phyloP scores from a whole-genome alignment of 352 stramenopile species.

The Phytophthora chlamydospora region DNA sequence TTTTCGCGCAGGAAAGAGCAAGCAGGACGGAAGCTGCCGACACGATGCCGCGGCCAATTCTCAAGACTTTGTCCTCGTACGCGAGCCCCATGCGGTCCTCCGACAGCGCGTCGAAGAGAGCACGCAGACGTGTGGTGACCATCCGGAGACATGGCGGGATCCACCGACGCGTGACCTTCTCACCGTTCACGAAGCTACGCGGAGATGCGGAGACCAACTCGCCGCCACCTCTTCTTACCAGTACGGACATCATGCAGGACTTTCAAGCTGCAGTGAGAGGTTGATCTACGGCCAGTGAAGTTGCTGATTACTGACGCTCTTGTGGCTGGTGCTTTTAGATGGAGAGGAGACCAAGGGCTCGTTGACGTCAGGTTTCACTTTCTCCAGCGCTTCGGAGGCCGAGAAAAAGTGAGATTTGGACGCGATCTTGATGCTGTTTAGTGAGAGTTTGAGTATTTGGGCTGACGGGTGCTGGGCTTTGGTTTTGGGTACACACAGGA shows the following conservation, averaged over 20 bases:
- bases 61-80: slow-evolving; percentile 58
- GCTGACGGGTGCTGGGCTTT: slow-evolving; percentile 1
- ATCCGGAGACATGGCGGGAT: slow-evolving; percentile 35
- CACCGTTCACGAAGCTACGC: slow-evolving; percentile 67
- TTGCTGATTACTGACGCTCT: neutral
- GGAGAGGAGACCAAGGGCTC: slow-evolving; percentile 20
- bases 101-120: slow-evolving; percentile 23
- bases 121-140: slow-evolving; percentile 15
- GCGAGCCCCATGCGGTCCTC: slow-evolving; percentile 23
- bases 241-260: slow-evolving; percentile 19
- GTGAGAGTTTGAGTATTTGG: neutral
- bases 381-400: slow-evolving; percentile 36
- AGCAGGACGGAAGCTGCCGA: neutral
- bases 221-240: slow-evolving; percentile 12
- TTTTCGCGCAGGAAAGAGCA: neutral
- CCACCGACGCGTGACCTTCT: slow-evolving; percentile 73
- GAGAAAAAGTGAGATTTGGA: slow-evolving; percentile 38
- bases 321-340: slow-evolving; percentile 17
- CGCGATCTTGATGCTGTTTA: neutral
- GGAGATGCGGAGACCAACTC: slow-evolving; percentile 18
- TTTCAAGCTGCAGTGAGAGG: neutral
- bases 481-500: slow-evolving; percentile 17
- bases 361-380: slow-evolving; percentile 46
- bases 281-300: neutral
- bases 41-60: slow-evolving; percentile 61